Conservation (phyloP, 495 filamentous ascomycete genomes). For the Penicillium cinerascens region DNA sequence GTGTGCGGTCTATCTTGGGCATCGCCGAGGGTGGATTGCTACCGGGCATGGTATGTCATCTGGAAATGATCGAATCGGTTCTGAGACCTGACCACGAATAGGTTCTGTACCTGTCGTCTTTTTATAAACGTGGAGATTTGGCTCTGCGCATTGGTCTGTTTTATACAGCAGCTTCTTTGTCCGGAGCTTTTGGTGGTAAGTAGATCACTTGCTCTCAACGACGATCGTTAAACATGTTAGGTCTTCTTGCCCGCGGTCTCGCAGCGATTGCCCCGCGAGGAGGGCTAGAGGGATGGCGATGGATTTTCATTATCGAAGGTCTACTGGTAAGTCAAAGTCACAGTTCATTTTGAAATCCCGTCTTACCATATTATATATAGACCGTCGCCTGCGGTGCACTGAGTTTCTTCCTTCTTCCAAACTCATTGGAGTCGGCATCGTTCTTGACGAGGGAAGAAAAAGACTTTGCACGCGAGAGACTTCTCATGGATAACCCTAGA, state of each 20-base stretch:
- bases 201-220: neutral
- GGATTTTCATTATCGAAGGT: constrained; percentile 65
- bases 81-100: constrained; percentile 10
- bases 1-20: constrained; percentile 56
- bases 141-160: constrained; percentile 72
- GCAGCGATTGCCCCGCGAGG: constrained; percentile 56
- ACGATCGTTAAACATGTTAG: constrained; percentile 19
- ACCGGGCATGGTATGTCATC: constrained; percentile 58
- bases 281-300: constrained; percentile 55
- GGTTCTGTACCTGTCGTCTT: constrained; percentile 69
- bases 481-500: constrained; percentile 36
- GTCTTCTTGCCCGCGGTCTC: constrained; percentile 64
- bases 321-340: constrained; percentile 37
- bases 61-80: neutral
- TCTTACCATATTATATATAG: constrained; percentile 42
- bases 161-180: constrained; percentile 67
- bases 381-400: constrained; percentile 47
- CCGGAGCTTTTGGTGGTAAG: constrained; percentile 66
- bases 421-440: constrained; percentile 45
- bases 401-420: constrained; percentile 56
- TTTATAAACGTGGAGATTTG: constrained; percentile 65
- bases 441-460: constrained; percentile 52
- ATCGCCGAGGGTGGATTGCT: constrained; percentile 62
- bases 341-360: neutral
- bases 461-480: constrained; percentile 38